phyloP scores from a whole-genome alignment of 495 filamentous ascomycete species.

The Rusavskia elegans region DNA sequence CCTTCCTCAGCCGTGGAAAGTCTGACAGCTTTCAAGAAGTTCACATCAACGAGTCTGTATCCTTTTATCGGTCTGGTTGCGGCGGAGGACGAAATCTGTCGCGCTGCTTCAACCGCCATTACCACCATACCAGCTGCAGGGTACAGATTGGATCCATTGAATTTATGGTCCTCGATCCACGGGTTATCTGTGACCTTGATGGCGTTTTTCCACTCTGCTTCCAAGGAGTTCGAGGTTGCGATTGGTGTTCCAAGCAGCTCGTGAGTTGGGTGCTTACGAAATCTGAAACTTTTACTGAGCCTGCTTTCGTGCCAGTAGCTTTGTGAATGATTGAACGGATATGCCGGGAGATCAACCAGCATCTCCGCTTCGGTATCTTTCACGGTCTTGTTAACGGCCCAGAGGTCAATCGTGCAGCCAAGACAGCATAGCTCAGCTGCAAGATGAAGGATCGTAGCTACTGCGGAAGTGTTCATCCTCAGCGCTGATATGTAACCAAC shows the following conservation, averaged over 20 bases:
- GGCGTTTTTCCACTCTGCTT: conserved; percentile 23
- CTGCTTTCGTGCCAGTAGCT: conserved; percentile 8
- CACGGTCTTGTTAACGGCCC: no score
- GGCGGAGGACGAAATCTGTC: conserved; percentile 7
- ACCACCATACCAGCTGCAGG: conserved; percentile 37
- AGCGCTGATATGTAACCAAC: not conserved
- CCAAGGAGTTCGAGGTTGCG: no score
- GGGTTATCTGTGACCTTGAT: conserved; percentile 22
- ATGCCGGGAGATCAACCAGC: not conserved
- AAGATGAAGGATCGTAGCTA: conserved; percentile 16
- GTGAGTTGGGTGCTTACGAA: conserved; percentile 24
- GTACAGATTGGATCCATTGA: conserved; percentile 6
- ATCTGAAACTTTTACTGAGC: conserved; percentile 23
- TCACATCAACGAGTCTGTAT: no score
- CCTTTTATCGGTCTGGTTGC: no score
- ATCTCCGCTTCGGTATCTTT: no score
- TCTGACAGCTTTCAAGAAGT: no score
- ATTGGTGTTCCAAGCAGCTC: conserved; percentile 23
- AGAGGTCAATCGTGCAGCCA: no score
- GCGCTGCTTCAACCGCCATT: conserved; percentile 40
- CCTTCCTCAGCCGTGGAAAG: no score
- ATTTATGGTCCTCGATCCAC: conserved; percentile 31
- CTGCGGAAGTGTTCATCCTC: conserved; percentile 1
- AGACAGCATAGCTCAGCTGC: conserved; percentile 11
- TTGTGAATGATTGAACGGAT: no score